Evolutionary conservation across 495 filamentous ascomycete genomes (phyloP).

Genomic region (Mycothermus thermophilus): DNA sequence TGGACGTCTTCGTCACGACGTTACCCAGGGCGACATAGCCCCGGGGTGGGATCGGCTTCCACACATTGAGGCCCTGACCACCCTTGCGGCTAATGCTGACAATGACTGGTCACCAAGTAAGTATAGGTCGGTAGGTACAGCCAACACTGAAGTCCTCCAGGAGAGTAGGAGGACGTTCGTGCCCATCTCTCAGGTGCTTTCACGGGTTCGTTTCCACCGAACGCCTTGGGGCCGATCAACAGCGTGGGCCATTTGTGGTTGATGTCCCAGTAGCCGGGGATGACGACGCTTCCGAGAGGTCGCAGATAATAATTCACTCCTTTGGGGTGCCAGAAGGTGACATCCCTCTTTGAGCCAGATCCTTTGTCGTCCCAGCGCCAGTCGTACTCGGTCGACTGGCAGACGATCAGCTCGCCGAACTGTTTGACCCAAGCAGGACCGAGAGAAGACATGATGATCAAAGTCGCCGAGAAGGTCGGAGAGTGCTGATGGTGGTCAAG

Average conservation of each 20-base stretch:
- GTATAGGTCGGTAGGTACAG: too few species aligned
- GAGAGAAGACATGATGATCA: too few species aligned
- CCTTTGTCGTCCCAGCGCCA: not conserved
- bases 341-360: slow-evolving; percentile 1
- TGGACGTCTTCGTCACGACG: not conserved
- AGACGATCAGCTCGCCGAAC: not conserved
- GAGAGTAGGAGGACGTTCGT: too few species aligned
- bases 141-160: too few species aligned
- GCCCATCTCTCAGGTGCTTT: too few species aligned
- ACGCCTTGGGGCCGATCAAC: slow-evolving; percentile 1
- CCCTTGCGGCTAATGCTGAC: too few species aligned
- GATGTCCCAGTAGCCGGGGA: not conserved
- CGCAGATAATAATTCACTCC: not conserved
- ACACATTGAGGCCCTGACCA: too few species aligned
- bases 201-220: too few species aligned
- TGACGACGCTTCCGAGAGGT: slow-evolving; percentile 1
- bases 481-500: too few species aligned
- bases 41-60: not conserved
- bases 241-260: not conserved
- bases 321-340: slow-evolving; percentile 2
- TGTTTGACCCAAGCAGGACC: too few species aligned
- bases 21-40: slow-evolving; percentile 2
- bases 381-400: not conserved
- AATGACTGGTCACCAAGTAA: too few species aligned
- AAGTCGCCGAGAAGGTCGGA: too few species aligned